These are phyloP conservation scores for Saccharomycopsis sp. DNA, from an alignment of 805 yeast species.

Conservation along the genomic window DNA sequence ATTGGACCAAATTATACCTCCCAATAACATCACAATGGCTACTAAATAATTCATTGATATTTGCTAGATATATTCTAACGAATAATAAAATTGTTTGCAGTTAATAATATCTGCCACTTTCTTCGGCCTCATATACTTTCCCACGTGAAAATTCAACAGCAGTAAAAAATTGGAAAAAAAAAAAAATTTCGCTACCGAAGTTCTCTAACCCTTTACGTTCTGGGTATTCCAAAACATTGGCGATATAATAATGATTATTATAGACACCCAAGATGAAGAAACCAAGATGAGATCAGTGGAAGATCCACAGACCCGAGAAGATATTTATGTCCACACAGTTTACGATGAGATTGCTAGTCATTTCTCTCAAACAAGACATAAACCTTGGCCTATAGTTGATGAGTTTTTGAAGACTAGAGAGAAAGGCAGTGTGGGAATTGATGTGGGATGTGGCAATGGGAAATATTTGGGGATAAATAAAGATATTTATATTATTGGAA, in stretches of 20 bases:
- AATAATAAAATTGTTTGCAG: too few relatives aligned
- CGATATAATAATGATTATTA: neutral
- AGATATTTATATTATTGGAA: conserved; percentile 63
- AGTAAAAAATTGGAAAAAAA: neutral
- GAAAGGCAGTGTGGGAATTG: conserved; percentile 68
- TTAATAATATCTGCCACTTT: too few relatives aligned
- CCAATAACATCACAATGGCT: too few relatives aligned
- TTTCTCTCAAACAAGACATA: conserved; percentile 88
- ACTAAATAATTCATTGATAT: too few relatives aligned
- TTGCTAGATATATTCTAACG: too few relatives aligned
- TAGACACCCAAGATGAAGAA: neutral
- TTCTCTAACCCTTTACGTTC: too few relatives aligned
- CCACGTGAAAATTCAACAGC: too few relatives aligned
- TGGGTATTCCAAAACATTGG: too few relatives aligned
- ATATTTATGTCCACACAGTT: conserved; percentile 79
- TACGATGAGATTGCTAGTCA: conserved; percentile 90
- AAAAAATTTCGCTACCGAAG: too few relatives aligned
- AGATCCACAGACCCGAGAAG: conserved; percentile 57
- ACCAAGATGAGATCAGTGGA: conserved; percentile 24
- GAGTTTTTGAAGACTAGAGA: conserved; percentile 45
- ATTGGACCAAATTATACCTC: too few relatives aligned
- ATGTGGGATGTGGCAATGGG: conserved; percentile 97
- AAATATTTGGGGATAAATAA: conserved; percentile 74
- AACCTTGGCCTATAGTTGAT: conserved; percentile 95
- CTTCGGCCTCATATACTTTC: too few relatives aligned